phyloP scores from a whole-genome alignment of 2,329 filamentous ascomycete species.

The Passalora sequoiae region DNA sequence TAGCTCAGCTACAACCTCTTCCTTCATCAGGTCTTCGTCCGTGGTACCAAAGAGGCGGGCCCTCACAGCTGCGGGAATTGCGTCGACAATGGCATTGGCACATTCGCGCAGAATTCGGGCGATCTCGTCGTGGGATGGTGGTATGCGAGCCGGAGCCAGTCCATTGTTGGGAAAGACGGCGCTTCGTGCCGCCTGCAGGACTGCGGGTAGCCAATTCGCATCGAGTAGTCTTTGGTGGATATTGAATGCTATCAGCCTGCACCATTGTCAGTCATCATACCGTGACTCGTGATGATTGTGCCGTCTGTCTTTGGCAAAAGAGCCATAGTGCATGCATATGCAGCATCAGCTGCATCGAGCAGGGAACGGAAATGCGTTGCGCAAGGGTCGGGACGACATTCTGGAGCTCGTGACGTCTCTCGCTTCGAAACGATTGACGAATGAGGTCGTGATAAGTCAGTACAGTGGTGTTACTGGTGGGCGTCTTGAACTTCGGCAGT shows the following conservation, averaged over 20 bases:
- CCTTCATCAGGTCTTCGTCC: slow-evolving; percentile 33
- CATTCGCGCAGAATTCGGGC: slow-evolving; percentile 61
- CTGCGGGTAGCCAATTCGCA: slow-evolving; percentile 40
- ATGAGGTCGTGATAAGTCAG: slow-evolving; percentile 8
- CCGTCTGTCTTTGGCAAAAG: slow-evolving; percentile 14
- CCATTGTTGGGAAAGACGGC: slow-evolving; percentile 83
- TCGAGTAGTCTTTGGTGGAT: slow-evolving; percentile 40
- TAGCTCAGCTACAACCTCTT: slow-evolving; percentile 50
- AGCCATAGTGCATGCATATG: slow-evolving; percentile 20
- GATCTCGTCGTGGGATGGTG: slow-evolving; percentile 57
- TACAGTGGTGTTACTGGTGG: slow-evolving; percentile 19
- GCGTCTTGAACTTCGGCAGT: slow-evolving; percentile 15
- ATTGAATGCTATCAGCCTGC: slow-evolving; percentile 45
- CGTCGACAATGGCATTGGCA: slow-evolving; percentile 53
- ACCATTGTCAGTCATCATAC: slow-evolving; percentile 3
- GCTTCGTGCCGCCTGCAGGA: slow-evolving; percentile 65
- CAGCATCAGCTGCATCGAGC: slow-evolving; percentile 7
- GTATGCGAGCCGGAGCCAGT: slow-evolving; percentile 59
- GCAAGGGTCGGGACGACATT: slow-evolving; percentile 10
- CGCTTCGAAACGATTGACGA: slow-evolving; percentile 14
- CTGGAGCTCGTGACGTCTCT: slow-evolving; percentile 8
- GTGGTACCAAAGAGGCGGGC: slow-evolving; percentile 40
- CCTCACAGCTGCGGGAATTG: slow-evolving; percentile 45
- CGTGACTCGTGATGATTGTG: not conserved
- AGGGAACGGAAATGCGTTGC: slow-evolving; percentile 11